phyloP scores from a whole-genome alignment of 2,329 filamentous ascomycete species.

The Scytalidium sp. region DNA sequence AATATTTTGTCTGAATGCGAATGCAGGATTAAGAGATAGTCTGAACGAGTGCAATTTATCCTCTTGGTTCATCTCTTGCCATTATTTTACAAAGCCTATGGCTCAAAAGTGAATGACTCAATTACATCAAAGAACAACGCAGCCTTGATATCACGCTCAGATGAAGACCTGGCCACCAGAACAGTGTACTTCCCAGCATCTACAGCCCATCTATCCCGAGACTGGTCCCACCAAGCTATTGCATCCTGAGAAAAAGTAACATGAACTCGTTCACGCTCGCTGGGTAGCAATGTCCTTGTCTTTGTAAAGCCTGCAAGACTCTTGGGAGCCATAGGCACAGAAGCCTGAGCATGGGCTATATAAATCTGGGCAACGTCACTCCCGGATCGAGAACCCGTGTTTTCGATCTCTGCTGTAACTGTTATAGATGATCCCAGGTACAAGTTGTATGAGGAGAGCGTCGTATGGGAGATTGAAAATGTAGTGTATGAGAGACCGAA shows the following conservation, averaged over 20 bases:
- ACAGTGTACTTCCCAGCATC: not conserved
- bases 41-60: no score
- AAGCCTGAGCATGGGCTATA: conserved; percentile 2
- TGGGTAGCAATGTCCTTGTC: not conserved
- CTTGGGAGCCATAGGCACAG: not conserved
- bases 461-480: conserved; percentile 34
- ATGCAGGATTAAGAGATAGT: no score
- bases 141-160: not conserved
- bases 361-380: conserved; percentile 18
- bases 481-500: conserved; percentile 62
- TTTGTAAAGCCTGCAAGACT: conserved; percentile 3
- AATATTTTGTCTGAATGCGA: no score
- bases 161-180: not conserved
- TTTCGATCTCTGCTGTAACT: not conserved
- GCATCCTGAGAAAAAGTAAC: not conserved
- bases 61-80: no score
- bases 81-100: no score
- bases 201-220: not conserved
- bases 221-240: not conserved
- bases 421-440: not conserved
- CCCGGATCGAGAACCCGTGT: not conserved
- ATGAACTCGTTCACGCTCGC: not conserved
- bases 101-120: not conserved
- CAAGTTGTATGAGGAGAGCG: not conserved
- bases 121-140: not conserved